Conservation (phyloP, 2,329 filamentous ascomycete species). For the Tolypocladium ophioglossoides region DNA sequence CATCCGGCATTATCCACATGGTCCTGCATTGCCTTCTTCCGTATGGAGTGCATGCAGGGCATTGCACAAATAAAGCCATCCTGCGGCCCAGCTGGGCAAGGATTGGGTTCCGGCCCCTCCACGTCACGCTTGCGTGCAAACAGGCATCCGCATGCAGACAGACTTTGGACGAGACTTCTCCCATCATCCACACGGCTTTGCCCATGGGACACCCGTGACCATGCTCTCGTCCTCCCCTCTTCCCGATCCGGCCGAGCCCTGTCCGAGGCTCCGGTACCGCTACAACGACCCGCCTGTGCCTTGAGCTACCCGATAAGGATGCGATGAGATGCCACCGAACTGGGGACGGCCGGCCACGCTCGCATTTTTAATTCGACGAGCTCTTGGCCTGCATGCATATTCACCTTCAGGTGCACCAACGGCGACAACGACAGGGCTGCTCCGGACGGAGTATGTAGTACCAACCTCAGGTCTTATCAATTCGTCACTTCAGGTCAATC, state of each 20-base stretch:
- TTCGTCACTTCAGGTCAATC: too few species aligned
- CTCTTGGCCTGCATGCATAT: not conserved
- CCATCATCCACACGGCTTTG: not conserved
- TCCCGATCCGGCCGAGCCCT: not conserved
- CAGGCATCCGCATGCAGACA: not conserved
- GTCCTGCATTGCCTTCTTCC: not conserved
- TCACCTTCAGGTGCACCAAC: not conserved
- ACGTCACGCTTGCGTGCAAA: not conserved
- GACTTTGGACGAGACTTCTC: not conserved
- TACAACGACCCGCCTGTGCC: not conserved
- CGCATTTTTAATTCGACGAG: not conserved
- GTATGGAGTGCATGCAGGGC: not conserved
- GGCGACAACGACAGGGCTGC: not conserved
- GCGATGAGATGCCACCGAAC: not conserved
- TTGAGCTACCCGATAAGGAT: not conserved
- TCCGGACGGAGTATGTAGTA: too few species aligned
- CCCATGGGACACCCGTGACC: too few species aligned
- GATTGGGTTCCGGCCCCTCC: not conserved
- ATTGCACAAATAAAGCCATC: not conserved
- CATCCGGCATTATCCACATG: not conserved
- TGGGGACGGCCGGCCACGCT: not conserved
- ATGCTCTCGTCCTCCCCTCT: not conserved
- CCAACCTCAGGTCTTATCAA: too few species aligned
- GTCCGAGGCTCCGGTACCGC: not conserved
- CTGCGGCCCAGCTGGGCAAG: not conserved